A percentile compares a stretch with the other conserved stretches of the same genome.
phyloP scores from a whole-genome alignment of 2,329 filamentous ascomycete species.

The Catunica adiposa region DNA sequence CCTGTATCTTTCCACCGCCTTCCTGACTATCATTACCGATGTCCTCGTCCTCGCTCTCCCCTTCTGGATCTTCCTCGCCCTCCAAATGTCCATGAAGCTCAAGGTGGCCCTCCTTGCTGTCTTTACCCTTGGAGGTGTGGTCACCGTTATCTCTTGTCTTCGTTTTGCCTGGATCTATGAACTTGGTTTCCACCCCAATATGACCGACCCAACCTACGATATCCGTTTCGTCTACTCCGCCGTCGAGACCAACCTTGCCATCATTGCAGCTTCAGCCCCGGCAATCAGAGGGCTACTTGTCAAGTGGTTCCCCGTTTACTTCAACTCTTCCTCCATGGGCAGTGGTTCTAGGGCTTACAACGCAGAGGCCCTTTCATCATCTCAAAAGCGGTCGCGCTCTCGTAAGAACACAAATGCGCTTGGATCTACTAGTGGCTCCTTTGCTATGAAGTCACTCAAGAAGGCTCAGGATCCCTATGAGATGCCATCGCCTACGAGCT shows the following conservation, averaged over 20 bases:
- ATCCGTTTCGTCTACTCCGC: slow-evolving; percentile 21
- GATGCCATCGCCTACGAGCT: slow-evolving; percentile 21
- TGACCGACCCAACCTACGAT: slow-evolving; percentile 18
- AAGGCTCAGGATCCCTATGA: slow-evolving; percentile 20
- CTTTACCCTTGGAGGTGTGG: slow-evolving; percentile 24
- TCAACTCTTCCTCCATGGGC: slow-evolving; percentile 15
- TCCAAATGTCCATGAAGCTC: slow-evolving; percentile 24
- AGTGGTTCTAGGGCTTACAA: not conserved
- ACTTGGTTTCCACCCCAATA: slow-evolving; percentile 9
- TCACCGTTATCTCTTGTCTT: slow-evolving; percentile 21
- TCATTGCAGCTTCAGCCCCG: slow-evolving; percentile 23
- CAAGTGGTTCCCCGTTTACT: slow-evolving; percentile 22
- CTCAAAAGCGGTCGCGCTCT: not conserved
- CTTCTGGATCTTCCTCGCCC: slow-evolving; percentile 25
- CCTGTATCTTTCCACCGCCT: slow-evolving; percentile 22
- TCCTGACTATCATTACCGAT: slow-evolving; percentile 27
- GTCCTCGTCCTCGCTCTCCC: slow-evolving; percentile 25
- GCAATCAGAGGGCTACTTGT: slow-evolving; percentile 22
- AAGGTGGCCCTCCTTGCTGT: slow-evolving; percentile 26
- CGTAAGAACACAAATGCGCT: too few species aligned
- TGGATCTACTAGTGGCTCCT: not conserved
- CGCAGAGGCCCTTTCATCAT: slow-evolving; percentile 8
- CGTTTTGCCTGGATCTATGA: slow-evolving; percentile 20
- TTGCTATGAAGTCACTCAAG: slow-evolving; percentile 20
- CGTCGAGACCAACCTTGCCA: slow-evolving; percentile 24